Conservation (phyloP, 129 eudicot species). For the Lonicera japonica region DNA sequence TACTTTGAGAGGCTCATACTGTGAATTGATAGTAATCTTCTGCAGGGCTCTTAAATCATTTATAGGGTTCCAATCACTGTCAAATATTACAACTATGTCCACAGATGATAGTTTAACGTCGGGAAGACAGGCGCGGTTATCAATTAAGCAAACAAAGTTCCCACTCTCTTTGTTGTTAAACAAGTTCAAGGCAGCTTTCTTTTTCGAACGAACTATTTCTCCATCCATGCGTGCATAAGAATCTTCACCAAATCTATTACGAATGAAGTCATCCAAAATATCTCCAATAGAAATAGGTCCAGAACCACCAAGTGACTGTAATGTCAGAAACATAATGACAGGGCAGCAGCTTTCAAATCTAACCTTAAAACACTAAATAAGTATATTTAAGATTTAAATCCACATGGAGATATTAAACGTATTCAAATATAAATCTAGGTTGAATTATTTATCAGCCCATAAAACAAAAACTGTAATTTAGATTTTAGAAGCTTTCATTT, state of each 20-base stretch:
- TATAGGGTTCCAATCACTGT: conserved; percentile 59
- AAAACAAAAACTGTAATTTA: no score
- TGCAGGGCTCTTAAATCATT: conserved; percentile 48
- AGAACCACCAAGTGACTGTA: conserved; percentile 36
- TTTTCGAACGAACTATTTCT: conserved; percentile 22
- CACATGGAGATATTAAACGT: not conserved
- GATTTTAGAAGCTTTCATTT: no score
- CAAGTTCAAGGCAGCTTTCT: conserved; percentile 19
- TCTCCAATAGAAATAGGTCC: conserved; percentile 48
- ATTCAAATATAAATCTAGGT: no score
- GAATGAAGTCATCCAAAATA: conserved; percentile 59
- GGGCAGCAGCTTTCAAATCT: not conserved
- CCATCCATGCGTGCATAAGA: conserved; percentile 40
- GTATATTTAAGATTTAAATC: not conserved
- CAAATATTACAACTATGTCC: conserved; percentile 55
- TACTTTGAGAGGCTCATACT: conserved; percentile 33
- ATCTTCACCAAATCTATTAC: conserved; percentile 52
- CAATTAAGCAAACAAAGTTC: conserved; percentile 44
- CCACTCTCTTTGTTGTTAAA: conserved; percentile 32
- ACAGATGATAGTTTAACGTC: conserved; percentile 32
- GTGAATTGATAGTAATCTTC: conserved; percentile 39
- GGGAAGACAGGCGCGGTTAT: conserved; percentile 44
- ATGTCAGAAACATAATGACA: conserved; percentile 4
- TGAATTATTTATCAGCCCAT: no score
- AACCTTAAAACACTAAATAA: not conserved